Base-by-base conservation (phyloP, 345 rosid genomes). In the Citropsis articulata region DNA sequence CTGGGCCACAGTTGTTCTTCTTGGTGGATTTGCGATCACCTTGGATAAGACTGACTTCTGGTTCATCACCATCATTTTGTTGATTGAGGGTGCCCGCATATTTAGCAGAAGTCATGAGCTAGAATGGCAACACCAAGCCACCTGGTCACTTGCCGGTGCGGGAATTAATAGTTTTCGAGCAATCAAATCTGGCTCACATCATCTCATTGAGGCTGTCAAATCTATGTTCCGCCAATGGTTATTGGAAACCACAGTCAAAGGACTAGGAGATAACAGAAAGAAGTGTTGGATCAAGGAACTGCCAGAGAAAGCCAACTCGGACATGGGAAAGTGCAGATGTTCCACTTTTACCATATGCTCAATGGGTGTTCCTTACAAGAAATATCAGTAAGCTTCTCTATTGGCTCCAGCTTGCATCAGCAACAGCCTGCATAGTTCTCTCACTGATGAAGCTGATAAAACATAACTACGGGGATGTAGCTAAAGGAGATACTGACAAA, bases 1-100 rank as follows among this genome's bases (percentile, higher is more conserved):
- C 79, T 93, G 98, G 98, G 98, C 97, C 27, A 95, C 98, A 1
- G 98, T 95, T 48, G 98, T 95, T 77, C 98, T 93, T 8, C 89
- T 95, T 0, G 98, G 98, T 0, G 98, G 98, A 13, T 93, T 94
- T 69, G 98, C 98, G 14, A 91, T 93, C 79, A 89, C 94, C 24
- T 84, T 94, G 64, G 97, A 94, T 42, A 81, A 81, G 55, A 87
- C 94, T 6, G 98, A 94, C 80, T 94, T 94, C 71, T 93, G 98
- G 98, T 84, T 90, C 77, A 83, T 95, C 76, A 95, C 98, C 45
- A 53, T 90, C 59, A 93, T 93, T 53, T 83, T 93, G 79, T 78
- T 95, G 80, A 89, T 95, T 14, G 98, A 95, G 79, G 94, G 98
- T 13, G 85, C 98, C 5, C 76, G 97, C 21, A 95, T 93, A 40